phyloP scores from a whole-genome alignment of 768 basidiomycete genomes.

The Lentinula guzmanii region DNA sequence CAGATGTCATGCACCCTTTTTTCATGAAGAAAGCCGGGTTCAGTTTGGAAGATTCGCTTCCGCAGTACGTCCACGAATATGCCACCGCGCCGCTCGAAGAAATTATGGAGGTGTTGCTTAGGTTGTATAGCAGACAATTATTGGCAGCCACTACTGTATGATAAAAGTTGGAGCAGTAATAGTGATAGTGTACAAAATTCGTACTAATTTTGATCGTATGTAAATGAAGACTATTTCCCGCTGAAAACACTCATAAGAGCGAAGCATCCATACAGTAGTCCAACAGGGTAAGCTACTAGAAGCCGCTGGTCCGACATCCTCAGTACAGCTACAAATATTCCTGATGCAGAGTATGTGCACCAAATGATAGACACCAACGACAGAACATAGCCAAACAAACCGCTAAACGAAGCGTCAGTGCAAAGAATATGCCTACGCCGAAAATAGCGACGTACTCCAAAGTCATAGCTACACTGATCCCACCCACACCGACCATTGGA shows the following conservation, averaged over 20 bases:
- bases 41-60: slow-evolving; percentile 77
- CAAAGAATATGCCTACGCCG: neutral
- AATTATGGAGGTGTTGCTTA: slow-evolving; percentile 75
- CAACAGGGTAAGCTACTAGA: slow-evolving; percentile 95
- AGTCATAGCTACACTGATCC: slow-evolving; percentile 78
- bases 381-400: slow-evolving; percentile 78
- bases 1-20: slow-evolving; percentile 83
- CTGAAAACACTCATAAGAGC: slow-evolving; percentile 90
- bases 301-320: slow-evolving; percentile 94
- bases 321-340: slow-evolving; percentile 92
- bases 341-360: slow-evolving; percentile 96
- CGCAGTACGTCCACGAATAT: slow-evolving; percentile 83
- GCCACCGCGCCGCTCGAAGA: slow-evolving; percentile 79
- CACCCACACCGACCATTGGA: slow-evolving; percentile 93
- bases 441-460: slow-evolving; percentile 65
- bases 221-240: slow-evolving; percentile 14
- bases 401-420: slow-evolving; percentile 39
- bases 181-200: neutral
- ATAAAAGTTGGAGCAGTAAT: neutral
- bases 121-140: slow-evolving; percentile 73
- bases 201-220: neutral
- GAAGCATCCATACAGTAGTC: slow-evolving; percentile 90
- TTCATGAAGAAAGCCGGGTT: slow-evolving; percentile 84
- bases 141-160: slow-evolving; percentile 21
- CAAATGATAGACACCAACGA: slow-evolving; percentile 82